phyloP scores from a whole-genome alignment of 306 rosid species.

The Citrullus amarus region DNA sequence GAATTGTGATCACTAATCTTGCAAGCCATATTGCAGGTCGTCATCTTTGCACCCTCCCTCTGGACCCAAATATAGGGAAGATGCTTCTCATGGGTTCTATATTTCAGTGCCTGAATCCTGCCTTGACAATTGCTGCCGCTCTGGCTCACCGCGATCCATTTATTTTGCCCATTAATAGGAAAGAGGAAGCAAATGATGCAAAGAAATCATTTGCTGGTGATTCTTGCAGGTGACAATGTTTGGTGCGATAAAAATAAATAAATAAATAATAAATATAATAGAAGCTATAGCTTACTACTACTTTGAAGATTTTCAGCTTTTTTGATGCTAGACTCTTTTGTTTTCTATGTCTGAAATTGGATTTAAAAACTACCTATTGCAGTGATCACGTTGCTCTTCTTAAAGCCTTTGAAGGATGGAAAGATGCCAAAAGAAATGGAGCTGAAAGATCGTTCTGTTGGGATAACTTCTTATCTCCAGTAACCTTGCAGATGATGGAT shows the following conservation, averaged over 20 bases:
- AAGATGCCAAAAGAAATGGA: constrained; percentile 65
- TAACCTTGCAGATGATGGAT: constrained; percentile 88
- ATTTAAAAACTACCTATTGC: constrained; percentile 17
- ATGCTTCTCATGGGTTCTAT: constrained; percentile 98
- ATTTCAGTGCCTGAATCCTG: constrained; percentile 93
- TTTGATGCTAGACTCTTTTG: constrained; percentile 4
- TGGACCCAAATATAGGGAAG: constrained; percentile 98
- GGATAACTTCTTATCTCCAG: constrained; percentile 79
- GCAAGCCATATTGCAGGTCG: constrained; percentile 38
- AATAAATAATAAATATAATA: neutral
- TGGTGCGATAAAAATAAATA: neutral
- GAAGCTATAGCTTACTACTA: neutral
- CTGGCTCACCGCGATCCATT: constrained; percentile 91
- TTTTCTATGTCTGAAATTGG: constrained; percentile 5
- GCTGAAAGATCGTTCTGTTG: constrained; percentile 62
- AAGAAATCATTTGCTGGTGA: constrained; percentile 74
- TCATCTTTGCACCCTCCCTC: constrained; percentile 83
- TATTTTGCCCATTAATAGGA: constrained; percentile 72
- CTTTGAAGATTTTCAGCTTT: neutral
- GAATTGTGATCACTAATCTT: constrained; percentile 12
- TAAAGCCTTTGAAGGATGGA: constrained; percentile 94
- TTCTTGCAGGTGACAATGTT: constrained; percentile 66
- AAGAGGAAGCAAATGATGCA: constrained; percentile 92
- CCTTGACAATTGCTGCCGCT: constrained; percentile 90
- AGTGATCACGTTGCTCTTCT: constrained; percentile 95